Conservation (phyloP, 2,329 filamentous ascomycete genomes). For the Podosphaera aphanis region DNA sequence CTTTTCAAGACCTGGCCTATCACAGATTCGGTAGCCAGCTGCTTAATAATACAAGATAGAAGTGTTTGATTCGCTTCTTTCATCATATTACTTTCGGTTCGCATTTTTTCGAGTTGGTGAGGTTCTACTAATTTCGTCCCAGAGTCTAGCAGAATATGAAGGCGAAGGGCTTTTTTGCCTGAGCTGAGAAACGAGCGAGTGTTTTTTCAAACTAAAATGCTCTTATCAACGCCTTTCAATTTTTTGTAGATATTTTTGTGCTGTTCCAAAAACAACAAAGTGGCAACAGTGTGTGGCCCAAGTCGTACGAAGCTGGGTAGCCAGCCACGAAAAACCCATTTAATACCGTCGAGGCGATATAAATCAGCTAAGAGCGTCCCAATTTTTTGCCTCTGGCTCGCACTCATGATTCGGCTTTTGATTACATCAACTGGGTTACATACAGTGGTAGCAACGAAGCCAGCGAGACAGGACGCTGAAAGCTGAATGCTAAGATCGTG, state of each 20-base stretch:
- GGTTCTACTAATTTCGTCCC: too few species aligned
- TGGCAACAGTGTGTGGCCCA: slow-evolving; percentile 63
- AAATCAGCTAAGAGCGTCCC: slow-evolving; percentile 39
- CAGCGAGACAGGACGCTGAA: slow-evolving; percentile 51
- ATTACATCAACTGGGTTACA: slow-evolving; percentile 74
- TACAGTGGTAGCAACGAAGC: slow-evolving; percentile 63
- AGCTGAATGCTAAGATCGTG: slow-evolving; percentile 61
- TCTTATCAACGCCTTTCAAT: slow-evolving; percentile 16
- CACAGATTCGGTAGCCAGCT: too few species aligned
- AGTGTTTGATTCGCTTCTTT: too few species aligned
- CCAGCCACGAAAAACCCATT: slow-evolving; percentile 82
- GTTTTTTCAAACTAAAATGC: too few species aligned
- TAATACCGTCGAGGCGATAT: slow-evolving; percentile 43
- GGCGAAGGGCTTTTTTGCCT: too few species aligned
- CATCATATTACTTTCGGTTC: too few species aligned
- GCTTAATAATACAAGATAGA: too few species aligned
- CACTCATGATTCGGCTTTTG: slow-evolving; percentile 72
- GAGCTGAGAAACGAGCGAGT: too few species aligned
- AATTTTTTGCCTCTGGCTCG: slow-evolving; percentile 29
- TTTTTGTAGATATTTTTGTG: slow-evolving; percentile 57
- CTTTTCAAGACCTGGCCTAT: too few species aligned
- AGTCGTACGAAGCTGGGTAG: slow-evolving; percentile 49
- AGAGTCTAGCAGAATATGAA: too few species aligned
- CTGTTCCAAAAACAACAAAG: slow-evolving; percentile 67
- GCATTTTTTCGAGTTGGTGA: too few species aligned